phyloP scores from a whole-genome alignment of 371 early-diverging fungal genomes.

The Funneliformis caledonium region DNA sequence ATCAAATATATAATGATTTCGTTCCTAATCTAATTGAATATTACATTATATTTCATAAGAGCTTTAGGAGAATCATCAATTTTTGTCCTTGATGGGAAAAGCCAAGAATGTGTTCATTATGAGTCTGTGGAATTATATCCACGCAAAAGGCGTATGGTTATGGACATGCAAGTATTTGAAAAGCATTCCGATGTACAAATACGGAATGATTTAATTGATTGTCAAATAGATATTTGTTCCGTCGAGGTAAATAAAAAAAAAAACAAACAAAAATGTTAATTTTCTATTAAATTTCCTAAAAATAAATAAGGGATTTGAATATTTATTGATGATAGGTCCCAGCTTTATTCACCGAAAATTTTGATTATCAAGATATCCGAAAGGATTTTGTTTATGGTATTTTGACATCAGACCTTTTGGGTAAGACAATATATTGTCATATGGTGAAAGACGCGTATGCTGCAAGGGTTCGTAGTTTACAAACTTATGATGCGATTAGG shows the following conservation, averaged over 20 bases:
- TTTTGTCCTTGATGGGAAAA: conserved; percentile 79
- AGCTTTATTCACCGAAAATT: conserved; percentile 95
- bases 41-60: conserved; percentile 44
- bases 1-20: neutral
- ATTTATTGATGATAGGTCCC: conserved; percentile 60
- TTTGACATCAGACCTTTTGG: conserved; percentile 86
- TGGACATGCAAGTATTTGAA: conserved; percentile 68
- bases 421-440: conserved; percentile 86
- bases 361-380: conserved; percentile 93
- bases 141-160: conserved; percentile 58
- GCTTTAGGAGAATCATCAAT: conserved; percentile 78
- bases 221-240: conserved; percentile 91
- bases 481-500: conserved; percentile 84
- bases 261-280: no score
- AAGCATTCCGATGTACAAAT: conserved; percentile 74
- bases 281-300: conserved; percentile 9
- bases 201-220: conserved; percentile 92
- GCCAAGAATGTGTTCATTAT: conserved; percentile 82
- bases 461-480: conserved; percentile 80
- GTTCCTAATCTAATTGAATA: neutral
- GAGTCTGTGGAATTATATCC: conserved; percentile 76
- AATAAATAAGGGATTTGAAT: neutral
- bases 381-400: conserved; percentile 93
- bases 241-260: conserved; percentile 62
- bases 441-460: conserved; percentile 81